Conservation (phyloP, 305 asterid species). For the Rubia peregrina region DNA sequence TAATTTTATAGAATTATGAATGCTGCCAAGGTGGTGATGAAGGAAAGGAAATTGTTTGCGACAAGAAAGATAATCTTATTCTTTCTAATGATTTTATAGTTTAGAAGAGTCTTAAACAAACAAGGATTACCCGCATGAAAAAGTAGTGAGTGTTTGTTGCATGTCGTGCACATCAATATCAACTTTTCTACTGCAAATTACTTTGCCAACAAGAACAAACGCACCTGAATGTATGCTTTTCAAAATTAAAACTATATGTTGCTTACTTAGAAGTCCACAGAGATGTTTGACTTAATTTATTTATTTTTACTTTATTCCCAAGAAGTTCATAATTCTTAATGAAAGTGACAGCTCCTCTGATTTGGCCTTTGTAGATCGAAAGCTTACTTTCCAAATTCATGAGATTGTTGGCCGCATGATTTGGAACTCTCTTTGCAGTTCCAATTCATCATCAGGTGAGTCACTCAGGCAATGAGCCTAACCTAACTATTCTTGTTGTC, state of each 20-base stretch:
- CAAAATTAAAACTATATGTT: neutral
- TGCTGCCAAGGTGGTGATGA: no score
- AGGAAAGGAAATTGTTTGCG: no score
- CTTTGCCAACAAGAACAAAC: constrained; percentile 80
- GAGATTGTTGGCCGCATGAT: no score
- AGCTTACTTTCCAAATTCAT: no score
- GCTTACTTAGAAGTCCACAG: neutral
- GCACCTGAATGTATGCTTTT: constrained; percentile 78
- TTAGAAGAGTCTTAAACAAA: no score
- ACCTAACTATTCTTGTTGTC: neutral
- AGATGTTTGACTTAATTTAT: neutral
- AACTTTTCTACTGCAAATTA: no score
- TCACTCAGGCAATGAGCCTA: constrained; percentile 16
- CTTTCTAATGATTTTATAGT: no score
- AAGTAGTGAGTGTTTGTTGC: no score
- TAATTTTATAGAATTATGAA: no score
- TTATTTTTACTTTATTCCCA: neutral
- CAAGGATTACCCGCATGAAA: no score
- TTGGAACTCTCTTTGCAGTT: constrained; percentile 20
- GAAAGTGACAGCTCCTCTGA: constrained; percentile 12
- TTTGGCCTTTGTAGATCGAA: neutral
- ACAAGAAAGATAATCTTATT: no score
- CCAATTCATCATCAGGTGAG: constrained; percentile 94
- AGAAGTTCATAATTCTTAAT: neutral
- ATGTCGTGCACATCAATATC: no score